These are phyloP conservation scores for Candida sp. DNA, from an alignment of 1,139 yeast genomes.

Conservation along the genomic window DNA sequence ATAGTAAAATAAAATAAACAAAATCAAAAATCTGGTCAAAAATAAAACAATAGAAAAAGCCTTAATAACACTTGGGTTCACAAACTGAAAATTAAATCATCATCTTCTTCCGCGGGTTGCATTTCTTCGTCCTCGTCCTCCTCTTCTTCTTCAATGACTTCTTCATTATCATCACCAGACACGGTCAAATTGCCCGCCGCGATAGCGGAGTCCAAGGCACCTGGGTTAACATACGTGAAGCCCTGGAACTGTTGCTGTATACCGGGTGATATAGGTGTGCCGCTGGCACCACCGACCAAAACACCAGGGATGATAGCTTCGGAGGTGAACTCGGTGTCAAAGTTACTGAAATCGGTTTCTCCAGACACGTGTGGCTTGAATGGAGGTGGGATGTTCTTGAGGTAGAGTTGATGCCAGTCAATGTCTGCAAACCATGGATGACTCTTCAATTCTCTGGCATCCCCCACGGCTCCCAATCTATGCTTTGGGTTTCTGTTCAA, in stretches of 20 bases:
- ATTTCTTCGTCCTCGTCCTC: constrained; percentile 2
- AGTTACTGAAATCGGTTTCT: constrained; percentile 94
- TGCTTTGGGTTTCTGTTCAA: constrained; percentile 95
- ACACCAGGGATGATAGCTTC: constrained; percentile 73
- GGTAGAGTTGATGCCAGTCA: constrained; percentile 81
- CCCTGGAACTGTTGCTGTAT: constrained; percentile 97
- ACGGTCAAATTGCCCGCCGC: constrained; percentile 1
- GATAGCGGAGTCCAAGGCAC: constrained; percentile 1
- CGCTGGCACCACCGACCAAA: constrained; percentile 62
- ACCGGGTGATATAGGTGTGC: constrained; percentile 92
- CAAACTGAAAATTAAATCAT: constrained; percentile 3
- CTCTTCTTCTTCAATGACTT: constrained; percentile 3
- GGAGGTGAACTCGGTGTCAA: constrained; percentile 96
- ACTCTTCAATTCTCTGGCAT: constrained; percentile 89
- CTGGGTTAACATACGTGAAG: constrained; percentile 82
- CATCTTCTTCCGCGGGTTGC: constrained; percentile 2
- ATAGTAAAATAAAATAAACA: neutral
- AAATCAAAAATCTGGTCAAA: neutral
- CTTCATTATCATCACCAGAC: neutral
- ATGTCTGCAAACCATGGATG: constrained; percentile 92
- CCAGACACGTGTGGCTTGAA: constrained; percentile 92
- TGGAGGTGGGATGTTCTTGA: constrained; percentile 95
- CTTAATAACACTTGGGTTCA: neutral
- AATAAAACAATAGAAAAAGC: neutral
- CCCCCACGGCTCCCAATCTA: constrained; percentile 88